phyloP scores from a whole-genome alignment of 2,329 filamentous ascomycete species.

The Penicillium sp. region DNA sequence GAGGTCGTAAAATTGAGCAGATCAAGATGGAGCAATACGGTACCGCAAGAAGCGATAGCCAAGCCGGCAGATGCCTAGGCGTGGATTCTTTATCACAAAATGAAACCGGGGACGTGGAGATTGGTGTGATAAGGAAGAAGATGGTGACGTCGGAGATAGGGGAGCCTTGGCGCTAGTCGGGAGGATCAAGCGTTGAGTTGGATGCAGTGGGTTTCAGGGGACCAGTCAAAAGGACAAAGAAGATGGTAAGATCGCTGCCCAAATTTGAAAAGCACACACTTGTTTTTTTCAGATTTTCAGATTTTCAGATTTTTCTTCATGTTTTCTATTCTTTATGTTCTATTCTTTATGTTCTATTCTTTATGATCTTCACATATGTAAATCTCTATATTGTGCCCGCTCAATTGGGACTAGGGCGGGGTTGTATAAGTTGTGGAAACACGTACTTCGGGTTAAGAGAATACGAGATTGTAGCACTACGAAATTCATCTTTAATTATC shows the following conservation, averaged over 20 bases:
- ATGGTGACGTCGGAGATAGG: conserved; percentile 25
- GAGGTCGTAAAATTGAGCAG: neutral
- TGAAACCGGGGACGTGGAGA: conserved; percentile 5
- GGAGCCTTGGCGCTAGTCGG: conserved; percentile 10
- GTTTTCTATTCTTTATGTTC: neutral
- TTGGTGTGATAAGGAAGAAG: conserved; percentile 4
- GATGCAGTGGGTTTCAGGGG: neutral
- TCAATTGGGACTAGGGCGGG: conserved; percentile 22
- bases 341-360: neutral
- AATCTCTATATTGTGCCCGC: neutral
- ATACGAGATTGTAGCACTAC: neutral
- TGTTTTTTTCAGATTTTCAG: neutral
- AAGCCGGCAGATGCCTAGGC: neutral
- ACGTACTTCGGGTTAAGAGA: neutral
- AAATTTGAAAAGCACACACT: neutral
- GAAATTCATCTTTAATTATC: neutral
- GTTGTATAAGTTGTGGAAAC: neutral
- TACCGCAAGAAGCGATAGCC: neutral
- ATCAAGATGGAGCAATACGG: neutral
- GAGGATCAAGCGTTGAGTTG: conserved; percentile 11
- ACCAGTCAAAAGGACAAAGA: neutral
- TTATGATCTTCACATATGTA: neutral
- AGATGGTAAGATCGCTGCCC: neutral
- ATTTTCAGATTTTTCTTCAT: neutral
- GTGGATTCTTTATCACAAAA: neutral